These are phyloP conservation scores for Eucalyptus albens DNA, from an alignment of 345 rosid species.

Conservation along the genomic window DNA sequence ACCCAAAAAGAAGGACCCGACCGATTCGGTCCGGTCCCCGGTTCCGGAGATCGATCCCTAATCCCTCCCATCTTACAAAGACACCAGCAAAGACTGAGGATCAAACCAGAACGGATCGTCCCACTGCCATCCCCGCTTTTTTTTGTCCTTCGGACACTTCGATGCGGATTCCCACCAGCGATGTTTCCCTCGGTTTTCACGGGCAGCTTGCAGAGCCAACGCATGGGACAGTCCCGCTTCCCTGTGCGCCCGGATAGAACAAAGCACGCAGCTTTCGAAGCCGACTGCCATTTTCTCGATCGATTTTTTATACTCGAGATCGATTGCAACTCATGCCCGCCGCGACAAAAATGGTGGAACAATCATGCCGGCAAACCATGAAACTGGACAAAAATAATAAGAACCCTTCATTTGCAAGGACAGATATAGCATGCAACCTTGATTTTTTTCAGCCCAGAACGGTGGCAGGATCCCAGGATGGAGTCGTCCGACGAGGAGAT, in stretches of 20 bases:
- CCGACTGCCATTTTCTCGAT: neutral
- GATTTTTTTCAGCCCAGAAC: neutral
- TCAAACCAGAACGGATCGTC: neutral
- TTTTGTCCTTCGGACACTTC: neutral
- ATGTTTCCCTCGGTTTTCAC: neutral
- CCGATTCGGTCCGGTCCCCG: no score
- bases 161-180: neutral
- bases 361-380: neutral
- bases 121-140: neutral
- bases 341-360: neutral
- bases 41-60: no score
- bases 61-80: neutral
- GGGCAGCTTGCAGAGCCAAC: fast-evolving
- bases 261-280: neutral
- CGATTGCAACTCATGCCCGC: neutral
- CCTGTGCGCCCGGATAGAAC: neutral
- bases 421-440: neutral
- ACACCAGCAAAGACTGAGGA: neutral
- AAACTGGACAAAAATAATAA: neutral
- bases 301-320: neutral
- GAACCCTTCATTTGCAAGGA: neutral
- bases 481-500: neutral
- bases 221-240: neutral
- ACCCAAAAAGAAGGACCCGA: no score
- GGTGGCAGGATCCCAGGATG: neutral